Base-by-base conservation (phyloP, 2,329 filamentous ascomycete genomes). In the Penicillium fuscoglaucum region DNA sequence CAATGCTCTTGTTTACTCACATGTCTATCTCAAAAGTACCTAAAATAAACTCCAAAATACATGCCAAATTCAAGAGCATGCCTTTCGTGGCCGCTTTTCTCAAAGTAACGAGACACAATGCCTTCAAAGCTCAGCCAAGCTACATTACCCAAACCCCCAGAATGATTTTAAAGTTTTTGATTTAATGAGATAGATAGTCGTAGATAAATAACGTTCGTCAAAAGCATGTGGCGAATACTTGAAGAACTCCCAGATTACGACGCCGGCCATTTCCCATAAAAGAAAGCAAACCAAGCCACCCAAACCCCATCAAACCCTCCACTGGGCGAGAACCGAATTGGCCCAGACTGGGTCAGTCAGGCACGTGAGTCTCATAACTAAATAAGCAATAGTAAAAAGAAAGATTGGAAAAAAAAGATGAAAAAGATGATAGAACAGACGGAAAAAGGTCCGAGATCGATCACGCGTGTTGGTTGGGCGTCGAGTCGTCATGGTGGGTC, bases 321-420 rank as follows among this genome's bases (percentile, higher is more conserved):
- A 48, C 53, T 48, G 55, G 59, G 56, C 40, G 57, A 59, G 58
- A 58, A 60, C 53, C 57, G 54, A 57, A 56, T 50, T 55, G 61
- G 55, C 60, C 60, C 60, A 50, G 61, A 62, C 61, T 62, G 63
- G 53, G 54, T 63, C 57, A 66, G 63, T 67, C 49, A 61, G 55
- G 59, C 54, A 63, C 48, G 60, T 54, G 55, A 61, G 57, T 55
- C 37, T 45, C 55, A 46, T 46, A 55, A 66, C 58, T 62, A 61
- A 61, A 67, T 63, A 65, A 47, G 41, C 33, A 47, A 53, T 55
- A 59, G 52, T 58, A 50, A 64, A 66, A 39, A 55, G 40, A 43
- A 57, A 52, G 47, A 48, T 61, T 28, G 44, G 43, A 44, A 55
- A 48, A 33, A 33, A 46, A 7, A 13, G 6, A 15, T 13, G 53